Percentiles rank a stretch among this genome's conserved stretches.
These are phyloP conservation scores for Trichosporon sp. DNA, from an alignment of 1,284 basidiomycete genomes.

Conservation along the genomic window DNA sequence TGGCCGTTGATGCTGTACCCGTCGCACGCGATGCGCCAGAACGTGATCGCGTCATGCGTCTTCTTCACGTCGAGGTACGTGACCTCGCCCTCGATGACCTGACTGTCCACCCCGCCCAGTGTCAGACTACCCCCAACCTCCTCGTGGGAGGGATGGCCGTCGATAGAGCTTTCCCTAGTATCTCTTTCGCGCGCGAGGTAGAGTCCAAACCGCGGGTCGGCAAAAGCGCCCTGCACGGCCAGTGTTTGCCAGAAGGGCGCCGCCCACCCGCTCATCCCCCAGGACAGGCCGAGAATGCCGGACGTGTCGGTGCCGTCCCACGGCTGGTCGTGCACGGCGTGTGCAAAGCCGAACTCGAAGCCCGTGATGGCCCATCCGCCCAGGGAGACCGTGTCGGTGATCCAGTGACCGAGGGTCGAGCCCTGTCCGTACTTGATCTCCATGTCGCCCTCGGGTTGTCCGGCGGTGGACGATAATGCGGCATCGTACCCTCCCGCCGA, in stretches of 20 bases:
- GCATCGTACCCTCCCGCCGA: not conserved
- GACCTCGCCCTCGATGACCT: constrained; percentile 71
- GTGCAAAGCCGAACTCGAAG: constrained; percentile 14
- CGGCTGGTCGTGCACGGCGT: constrained; percentile 5
- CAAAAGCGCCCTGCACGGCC: constrained; percentile 7
- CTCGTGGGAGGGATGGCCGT: not conserved
- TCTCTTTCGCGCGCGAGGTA: constrained; percentile 22
- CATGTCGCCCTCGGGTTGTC: not conserved
- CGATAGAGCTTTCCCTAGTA: not conserved
- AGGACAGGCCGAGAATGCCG: constrained; percentile 20
- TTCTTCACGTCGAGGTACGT: constrained; percentile 65
- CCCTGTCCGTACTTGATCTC: constrained; percentile 12
- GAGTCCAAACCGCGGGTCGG: constrained; percentile 12
- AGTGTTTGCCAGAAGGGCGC: constrained; percentile 22
- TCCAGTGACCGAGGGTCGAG: not conserved
- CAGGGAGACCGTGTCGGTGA: not conserved
- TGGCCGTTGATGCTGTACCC: constrained; percentile 23
- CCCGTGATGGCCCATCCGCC: constrained; percentile 12
- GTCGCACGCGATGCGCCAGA: constrained; percentile 22
- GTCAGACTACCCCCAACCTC: constrained; percentile 69
- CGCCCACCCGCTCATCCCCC: not conserved
- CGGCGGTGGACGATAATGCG: not conserved
- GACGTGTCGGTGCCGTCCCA: constrained; percentile 16
- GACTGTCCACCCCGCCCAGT: constrained; percentile 62
- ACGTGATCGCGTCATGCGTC: not conserved